Conservation (phyloP, 2,329 filamentous ascomycete genomes). For the Rugonectria rugulosa region DNA sequence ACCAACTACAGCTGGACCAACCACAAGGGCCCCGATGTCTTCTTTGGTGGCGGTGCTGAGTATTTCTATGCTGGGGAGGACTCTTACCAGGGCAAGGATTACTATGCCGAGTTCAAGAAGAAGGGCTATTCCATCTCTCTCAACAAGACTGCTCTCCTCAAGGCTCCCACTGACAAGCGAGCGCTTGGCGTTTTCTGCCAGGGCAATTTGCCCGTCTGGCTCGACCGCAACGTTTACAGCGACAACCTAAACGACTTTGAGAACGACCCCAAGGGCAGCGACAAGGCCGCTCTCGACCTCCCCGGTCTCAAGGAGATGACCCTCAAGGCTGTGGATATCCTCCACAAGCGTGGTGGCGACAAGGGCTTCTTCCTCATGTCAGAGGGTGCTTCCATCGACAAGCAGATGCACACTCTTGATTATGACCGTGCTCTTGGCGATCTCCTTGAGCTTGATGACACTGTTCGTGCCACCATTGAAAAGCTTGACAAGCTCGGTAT, state of each 20-base stretch:
- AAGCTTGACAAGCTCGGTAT: constrained; percentile 72
- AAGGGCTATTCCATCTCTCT: constrained; percentile 75
- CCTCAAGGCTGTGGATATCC: constrained; percentile 82
- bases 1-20: constrained; percentile 84
- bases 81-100: constrained; percentile 76
- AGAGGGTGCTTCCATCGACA: constrained; percentile 85
- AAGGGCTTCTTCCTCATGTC: constrained; percentile 89
- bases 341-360: constrained; percentile 70
- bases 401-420: constrained; percentile 87
- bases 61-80: constrained; percentile 73
- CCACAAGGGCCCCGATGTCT: constrained; percentile 78
- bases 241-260: constrained; percentile 71
- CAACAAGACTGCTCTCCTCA: constrained; percentile 76
- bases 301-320: constrained; percentile 92
- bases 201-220: constrained; percentile 81
- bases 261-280: constrained; percentile 74
- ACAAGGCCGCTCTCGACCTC: constrained; percentile 72
- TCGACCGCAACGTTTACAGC: constrained; percentile 83
- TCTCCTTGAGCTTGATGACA: constrained; percentile 85
- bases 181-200: constrained; percentile 81
- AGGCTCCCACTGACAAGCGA: constrained; percentile 64
- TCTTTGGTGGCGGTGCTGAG: constrained; percentile 84
- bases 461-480: constrained; percentile 75
- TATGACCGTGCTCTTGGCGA: constrained; percentile 88
- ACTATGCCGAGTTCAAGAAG: constrained; percentile 79